A percentile compares a stretch with the other conserved stretches of the same genome.
Evolutionary conservation across 106 monocot species (phyloP).

Genomic region (Ottelia alismoides): DNA sequence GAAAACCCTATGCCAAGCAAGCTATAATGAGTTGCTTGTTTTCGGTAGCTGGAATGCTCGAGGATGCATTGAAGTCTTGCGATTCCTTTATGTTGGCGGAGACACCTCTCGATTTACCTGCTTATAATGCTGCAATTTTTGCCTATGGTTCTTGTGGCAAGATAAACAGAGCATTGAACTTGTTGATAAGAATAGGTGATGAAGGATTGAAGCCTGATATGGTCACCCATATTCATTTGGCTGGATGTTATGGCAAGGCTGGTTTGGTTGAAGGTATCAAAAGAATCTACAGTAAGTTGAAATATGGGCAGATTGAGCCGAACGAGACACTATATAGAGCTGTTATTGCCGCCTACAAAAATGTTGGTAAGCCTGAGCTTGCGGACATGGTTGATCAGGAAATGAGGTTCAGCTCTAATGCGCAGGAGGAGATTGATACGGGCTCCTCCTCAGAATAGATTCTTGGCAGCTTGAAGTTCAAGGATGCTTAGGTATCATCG

Average conservation of each 20-base stretch:
- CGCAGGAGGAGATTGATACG: neutral
- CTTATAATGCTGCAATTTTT: constrained; percentile 56
- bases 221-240: constrained; percentile 57
- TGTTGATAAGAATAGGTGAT: constrained; percentile 71
- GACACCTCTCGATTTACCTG: constrained; percentile 24
- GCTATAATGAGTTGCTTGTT: constrained; percentile 42
- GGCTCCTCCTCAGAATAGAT: too few relatives aligned
- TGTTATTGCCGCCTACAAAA: constrained; percentile 33
- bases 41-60: constrained; percentile 42
- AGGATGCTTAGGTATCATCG: too few relatives aligned
- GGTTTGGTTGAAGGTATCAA: constrained; percentile 67
- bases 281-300: constrained; percentile 46
- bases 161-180: constrained; percentile 48
- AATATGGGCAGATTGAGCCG: constrained; percentile 40
- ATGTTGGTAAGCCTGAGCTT: constrained; percentile 44
- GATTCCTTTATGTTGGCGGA: constrained; percentile 24
- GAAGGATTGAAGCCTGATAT: constrained; percentile 44
- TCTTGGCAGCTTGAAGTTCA: too few relatives aligned
- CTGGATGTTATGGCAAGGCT: constrained; percentile 54
- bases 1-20: constrained; percentile 41
- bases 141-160: constrained; percentile 49
- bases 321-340: constrained; percentile 38
- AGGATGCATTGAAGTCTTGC: constrained; percentile 36
- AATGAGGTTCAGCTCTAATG: constrained; percentile 37
- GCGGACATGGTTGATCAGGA: constrained; percentile 60